These are phyloP conservation scores for Fusarium annulatum DNA, from an alignment of 2,329 filamentous ascomycete species.

Conservation along the genomic window DNA sequence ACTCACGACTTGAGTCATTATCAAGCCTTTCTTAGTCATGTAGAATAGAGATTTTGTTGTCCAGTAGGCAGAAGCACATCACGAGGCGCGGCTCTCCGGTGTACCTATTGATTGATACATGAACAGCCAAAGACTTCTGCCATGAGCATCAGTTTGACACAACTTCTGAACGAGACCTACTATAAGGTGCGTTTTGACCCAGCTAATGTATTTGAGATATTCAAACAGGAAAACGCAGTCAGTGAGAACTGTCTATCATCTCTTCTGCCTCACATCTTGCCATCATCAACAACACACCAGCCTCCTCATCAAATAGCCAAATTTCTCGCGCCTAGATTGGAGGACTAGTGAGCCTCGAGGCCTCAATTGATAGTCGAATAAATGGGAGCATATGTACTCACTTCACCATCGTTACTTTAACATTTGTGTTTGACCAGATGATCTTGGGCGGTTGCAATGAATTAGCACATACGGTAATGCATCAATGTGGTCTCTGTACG, in stretches of 20 bases:
- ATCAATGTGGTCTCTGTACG: background rate
- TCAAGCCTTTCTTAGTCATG: background rate
- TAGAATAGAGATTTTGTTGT: background rate
- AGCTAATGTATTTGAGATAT: background rate
- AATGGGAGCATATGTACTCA: background rate
- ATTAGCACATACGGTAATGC: background rate
- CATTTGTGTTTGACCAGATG: background rate
- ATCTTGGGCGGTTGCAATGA: background rate
- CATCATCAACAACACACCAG: background rate
- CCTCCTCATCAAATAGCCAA: background rate
- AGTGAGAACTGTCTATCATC: fast-evolving
- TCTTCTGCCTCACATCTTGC: background rate
- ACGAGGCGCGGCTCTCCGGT: background rate
- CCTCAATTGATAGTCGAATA: background rate
- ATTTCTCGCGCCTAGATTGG: background rate
- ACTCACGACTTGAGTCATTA: background rate
- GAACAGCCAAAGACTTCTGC: background rate
- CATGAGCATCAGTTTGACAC: background rate
- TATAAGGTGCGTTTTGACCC: fast-evolving
- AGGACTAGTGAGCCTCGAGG: background rate
- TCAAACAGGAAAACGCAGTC: background rate
- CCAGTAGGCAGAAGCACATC: background rate
- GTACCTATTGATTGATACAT: background rate
- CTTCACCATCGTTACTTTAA: background rate
- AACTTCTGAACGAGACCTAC: fast-evolving